Conservation (phyloP, 2,329 filamentous ascomycete species). For the Cordyceps javanica region DNA sequence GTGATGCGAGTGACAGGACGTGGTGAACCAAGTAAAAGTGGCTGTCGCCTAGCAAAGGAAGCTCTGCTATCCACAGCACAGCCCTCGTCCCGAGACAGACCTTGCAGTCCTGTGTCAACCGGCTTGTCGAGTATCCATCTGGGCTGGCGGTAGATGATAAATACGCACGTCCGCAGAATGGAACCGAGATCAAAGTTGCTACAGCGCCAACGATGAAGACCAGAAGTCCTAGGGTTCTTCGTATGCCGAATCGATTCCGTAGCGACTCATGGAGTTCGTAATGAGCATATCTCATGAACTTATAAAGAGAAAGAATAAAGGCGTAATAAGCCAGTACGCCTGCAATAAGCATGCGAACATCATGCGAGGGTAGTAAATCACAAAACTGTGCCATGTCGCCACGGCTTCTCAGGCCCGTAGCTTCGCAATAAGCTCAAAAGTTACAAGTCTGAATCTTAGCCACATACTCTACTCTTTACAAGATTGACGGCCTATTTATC, state of each 20-base stretch:
- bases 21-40: conserved; percentile 15
- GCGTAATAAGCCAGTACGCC: not conserved
- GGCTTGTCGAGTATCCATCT: not conserved
- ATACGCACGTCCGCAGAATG: conserved; percentile 12
- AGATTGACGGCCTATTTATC: too few relatives aligned
- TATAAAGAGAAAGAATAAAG: not conserved
- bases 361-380: not conserved
- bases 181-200: conserved; percentile 6
- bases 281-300: not conserved
- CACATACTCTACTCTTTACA: too few relatives aligned
- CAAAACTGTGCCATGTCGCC: not conserved
- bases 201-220: conserved; percentile 15
- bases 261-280: not conserved
- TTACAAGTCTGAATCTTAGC: too few relatives aligned
- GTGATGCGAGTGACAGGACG: conserved; percentile 11
- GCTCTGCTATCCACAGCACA: conserved; percentile 15
- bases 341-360: not conserved
- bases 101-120: conserved; percentile 5
- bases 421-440: too few relatives aligned
- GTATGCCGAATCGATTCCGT: not conserved
- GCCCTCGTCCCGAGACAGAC: conserved; percentile 13
- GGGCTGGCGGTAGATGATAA: not conserved
- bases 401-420: not conserved
- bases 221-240: conserved; percentile 7
- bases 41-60: conserved; percentile 13